Evolutionary conservation across 1,284 basidiomycete genomes (phyloP).

Genomic region (Anthracocystis setariae): DNA sequence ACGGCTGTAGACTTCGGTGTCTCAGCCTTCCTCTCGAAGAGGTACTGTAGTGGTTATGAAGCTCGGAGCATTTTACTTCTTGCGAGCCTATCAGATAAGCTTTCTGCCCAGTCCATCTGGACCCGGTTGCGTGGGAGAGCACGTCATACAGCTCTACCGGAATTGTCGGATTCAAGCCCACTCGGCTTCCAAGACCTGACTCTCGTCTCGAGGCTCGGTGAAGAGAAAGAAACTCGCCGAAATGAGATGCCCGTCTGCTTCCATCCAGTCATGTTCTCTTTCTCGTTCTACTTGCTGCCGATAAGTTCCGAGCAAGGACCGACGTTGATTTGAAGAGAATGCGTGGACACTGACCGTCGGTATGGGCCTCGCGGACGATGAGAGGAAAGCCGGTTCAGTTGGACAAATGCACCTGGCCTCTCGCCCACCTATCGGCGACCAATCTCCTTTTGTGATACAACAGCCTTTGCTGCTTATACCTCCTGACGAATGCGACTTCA

Average conservation of each 20-base stretch:
- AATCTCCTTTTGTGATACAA: slow-evolving; percentile 51
- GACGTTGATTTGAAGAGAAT: too few relatives aligned
- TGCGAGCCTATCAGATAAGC: too few relatives aligned
- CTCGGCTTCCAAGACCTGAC: too few relatives aligned
- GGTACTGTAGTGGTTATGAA: neutral
- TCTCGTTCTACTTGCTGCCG: neutral
- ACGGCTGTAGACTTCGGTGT: too few relatives aligned
- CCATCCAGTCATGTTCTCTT: neutral
- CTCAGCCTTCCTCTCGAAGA: too few relatives aligned
- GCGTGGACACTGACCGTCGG: neutral
- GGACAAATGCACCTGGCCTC: slow-evolving; percentile 51
- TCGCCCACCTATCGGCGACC: slow-evolving; percentile 54
- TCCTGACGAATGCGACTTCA: slow-evolving; percentile 47
- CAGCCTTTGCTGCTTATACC: slow-evolving; percentile 52
- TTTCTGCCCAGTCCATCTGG: too few relatives aligned
- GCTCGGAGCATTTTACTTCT: neutral
- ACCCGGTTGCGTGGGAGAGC: too few relatives aligned
- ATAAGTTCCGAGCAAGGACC: neutral
- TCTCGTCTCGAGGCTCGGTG: neutral
- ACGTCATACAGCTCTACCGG: too few relatives aligned
- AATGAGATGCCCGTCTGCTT: neutral
- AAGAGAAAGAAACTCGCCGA: neutral
- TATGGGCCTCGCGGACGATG: too few relatives aligned
- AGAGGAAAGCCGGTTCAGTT: slow-evolving; percentile 23
- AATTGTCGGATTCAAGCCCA: too few relatives aligned